Conservation (phyloP, 2,329 filamentous ascomycete genomes). For the Colletotrichum paranaense region DNA sequence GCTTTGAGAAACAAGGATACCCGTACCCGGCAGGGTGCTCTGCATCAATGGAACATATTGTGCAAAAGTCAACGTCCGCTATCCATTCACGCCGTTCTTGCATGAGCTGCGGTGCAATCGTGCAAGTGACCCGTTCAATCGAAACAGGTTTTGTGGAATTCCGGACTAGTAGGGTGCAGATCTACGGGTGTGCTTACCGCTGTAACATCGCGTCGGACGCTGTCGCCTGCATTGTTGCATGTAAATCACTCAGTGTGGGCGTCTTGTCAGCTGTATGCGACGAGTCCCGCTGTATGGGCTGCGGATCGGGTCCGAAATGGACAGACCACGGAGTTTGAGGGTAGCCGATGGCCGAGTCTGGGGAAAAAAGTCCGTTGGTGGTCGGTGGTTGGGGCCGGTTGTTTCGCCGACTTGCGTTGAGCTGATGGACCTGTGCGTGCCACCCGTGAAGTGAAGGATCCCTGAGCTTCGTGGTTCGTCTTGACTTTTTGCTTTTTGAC, state of each 20-base stretch:
- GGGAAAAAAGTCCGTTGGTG: background rate
- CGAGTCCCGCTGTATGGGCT: background rate
- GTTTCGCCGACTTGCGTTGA: background rate
- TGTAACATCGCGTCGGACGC: background rate
- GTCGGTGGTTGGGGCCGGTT: too few species aligned
- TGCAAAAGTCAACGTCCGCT: background rate
- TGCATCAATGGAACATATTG: background rate
- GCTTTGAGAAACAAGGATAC: slow-evolving; percentile 1
- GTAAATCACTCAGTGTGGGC: background rate
- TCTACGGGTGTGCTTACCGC: background rate
- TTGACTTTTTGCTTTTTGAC: background rate
- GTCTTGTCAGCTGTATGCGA: background rate
- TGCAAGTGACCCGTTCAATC: background rate
- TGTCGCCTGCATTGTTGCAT: background rate
- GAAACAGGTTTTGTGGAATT: background rate
- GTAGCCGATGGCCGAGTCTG: background rate
- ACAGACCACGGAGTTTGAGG: background rate
- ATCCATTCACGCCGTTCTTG: background rate
- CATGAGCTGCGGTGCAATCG: background rate
- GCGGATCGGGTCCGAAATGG: background rate
- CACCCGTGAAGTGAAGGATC: too few species aligned
- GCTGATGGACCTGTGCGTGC: too few species aligned
- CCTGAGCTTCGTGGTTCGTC: background rate
- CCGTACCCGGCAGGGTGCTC: background rate
- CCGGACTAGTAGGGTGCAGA: background rate